Evolutionary conservation across 2,329 filamentous ascomycete species (phyloP).

Genomic region (Ceratocystis lukuohia): DNA sequence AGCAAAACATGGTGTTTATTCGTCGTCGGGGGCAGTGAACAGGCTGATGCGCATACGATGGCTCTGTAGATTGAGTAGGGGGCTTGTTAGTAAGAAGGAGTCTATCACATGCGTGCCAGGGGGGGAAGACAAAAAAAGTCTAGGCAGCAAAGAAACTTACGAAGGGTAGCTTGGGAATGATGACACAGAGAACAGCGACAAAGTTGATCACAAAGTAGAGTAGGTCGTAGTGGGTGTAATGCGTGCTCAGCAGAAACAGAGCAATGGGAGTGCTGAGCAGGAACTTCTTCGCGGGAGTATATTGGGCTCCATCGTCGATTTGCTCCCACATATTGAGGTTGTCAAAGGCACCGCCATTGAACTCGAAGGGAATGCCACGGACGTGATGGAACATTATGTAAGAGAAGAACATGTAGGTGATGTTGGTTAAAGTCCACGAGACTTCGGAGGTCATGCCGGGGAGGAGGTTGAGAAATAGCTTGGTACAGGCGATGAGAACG

Average conservation of each 20-base stretch:
- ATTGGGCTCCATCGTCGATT: slow-evolving; percentile 97
- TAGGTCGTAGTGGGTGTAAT: slow-evolving; percentile 97
- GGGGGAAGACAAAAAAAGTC: neutral
- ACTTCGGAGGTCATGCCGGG: slow-evolving; percentile 94
- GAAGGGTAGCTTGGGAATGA: slow-evolving; percentile 91
- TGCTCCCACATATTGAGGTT: slow-evolving; percentile 99
- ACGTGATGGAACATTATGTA: slow-evolving; percentile 99
- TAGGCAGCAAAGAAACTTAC: slow-evolving; percentile 44
- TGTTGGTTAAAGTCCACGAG: slow-evolving; percentile 97
- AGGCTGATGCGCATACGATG: slow-evolving; percentile 66
- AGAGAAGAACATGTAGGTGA: slow-evolving; percentile 96
- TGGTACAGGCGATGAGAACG: slow-evolving; percentile 78
- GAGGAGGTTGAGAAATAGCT: slow-evolving; percentile 94
- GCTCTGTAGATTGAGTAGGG: slow-evolving; percentile 37
- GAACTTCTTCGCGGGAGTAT: slow-evolving; percentile 98
- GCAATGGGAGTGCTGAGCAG: slow-evolving; percentile 86
- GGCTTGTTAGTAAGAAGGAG: slow-evolving; percentile 17
- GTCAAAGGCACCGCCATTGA: slow-evolving; percentile 96
- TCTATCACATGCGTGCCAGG: neutral
- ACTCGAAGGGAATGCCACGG: slow-evolving; percentile 93
- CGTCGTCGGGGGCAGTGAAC: slow-evolving; percentile 51
- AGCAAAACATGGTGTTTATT: slow-evolving; percentile 12
- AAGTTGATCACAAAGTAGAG: slow-evolving; percentile 97
- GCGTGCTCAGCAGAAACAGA: slow-evolving; percentile 89
- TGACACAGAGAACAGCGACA: slow-evolving; percentile 76